These are phyloP conservation scores for Mortierella hygrophila DNA, from an alignment of 192 early-diverging fungal species.

Conservation along the genomic window DNA sequence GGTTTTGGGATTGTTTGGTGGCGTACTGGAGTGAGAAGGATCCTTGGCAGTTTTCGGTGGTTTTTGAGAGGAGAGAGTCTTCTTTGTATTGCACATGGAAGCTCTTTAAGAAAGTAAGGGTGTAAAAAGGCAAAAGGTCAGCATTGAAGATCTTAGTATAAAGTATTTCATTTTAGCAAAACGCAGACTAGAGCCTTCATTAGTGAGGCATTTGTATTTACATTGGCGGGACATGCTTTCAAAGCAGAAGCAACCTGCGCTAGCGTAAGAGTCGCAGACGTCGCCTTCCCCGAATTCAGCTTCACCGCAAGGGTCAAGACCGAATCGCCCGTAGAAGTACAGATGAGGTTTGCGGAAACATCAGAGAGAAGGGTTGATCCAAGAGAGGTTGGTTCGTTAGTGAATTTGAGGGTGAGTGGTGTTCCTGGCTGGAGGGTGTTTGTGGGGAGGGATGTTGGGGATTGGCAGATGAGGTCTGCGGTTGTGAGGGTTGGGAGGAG, in stretches of 20 bases:
- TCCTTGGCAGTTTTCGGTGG: constrained; percentile 4
- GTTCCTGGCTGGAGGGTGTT: constrained; percentile 6
- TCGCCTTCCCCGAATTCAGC: neutral
- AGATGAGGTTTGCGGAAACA: constrained; percentile 36
- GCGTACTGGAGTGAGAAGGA: neutral
- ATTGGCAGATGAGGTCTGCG: constrained; percentile 21
- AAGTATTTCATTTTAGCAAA: neutral
- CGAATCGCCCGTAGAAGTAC: neutral
- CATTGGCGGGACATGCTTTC: constrained; percentile 31
- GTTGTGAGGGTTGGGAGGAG: neutral
- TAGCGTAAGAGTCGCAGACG: neutral
- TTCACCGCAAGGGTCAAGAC: constrained; percentile 11
- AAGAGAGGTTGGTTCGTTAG: neutral
- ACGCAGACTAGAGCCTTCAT: neutral
- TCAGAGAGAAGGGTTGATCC: neutral
- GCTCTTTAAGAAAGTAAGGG: neutral
- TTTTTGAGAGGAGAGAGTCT: neutral
- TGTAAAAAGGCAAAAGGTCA: neutral
- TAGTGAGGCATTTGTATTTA: neutral
- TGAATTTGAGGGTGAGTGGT: constrained; percentile 19
- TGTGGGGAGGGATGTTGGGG: neutral
- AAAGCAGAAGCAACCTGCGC: constrained; percentile 11
- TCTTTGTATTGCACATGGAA: constrained; percentile 21
- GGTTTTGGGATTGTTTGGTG: neutral
- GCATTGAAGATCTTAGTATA: neutral